Conservation (phyloP, 331 rosid genomes). For the Rhamnella rubrinervis region DNA sequence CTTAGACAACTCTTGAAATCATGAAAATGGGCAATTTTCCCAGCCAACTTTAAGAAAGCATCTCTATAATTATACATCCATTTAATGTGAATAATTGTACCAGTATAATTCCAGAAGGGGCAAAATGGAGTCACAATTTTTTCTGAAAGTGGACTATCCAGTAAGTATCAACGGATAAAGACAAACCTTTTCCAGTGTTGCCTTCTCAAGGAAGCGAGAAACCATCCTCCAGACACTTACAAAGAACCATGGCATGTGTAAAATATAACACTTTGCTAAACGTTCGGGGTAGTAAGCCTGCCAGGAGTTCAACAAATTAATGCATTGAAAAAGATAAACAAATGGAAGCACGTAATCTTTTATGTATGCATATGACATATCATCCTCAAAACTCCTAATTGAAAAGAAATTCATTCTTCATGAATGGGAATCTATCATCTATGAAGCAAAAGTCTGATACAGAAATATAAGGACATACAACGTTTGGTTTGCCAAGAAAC, state of each 20-base stretch:
- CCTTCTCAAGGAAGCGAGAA: constrained; percentile 85
- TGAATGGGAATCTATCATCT: too few species aligned
- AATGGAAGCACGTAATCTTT: not conserved
- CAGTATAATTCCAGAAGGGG: too few species aligned
- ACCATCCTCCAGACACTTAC: constrained; percentile 88
- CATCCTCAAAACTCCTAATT: too few species aligned
- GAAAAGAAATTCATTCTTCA: too few species aligned
- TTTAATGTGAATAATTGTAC: not conserved
- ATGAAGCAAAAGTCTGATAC: too few species aligned
- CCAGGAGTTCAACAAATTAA: constrained; percentile 9
- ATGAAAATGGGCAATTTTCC: not conserved
- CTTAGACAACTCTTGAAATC: not conserved
- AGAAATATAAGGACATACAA: too few species aligned
- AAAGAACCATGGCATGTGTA: constrained; percentile 89
- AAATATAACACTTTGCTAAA: constrained; percentile 60
- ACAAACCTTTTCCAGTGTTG: constrained; percentile 74
- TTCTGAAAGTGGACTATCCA: not conserved
- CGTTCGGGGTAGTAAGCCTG: constrained; percentile 98
- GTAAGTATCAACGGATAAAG: not conserved
- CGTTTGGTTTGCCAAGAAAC: too few species aligned
- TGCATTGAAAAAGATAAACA: not conserved
- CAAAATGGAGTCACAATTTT: not conserved
- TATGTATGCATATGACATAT: too few species aligned
- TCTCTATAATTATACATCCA: not conserved
- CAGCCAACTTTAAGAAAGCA: too few species aligned